phyloP scores from a whole-genome alignment of 345 rosid species.

The Ceriops decandra region DNA sequence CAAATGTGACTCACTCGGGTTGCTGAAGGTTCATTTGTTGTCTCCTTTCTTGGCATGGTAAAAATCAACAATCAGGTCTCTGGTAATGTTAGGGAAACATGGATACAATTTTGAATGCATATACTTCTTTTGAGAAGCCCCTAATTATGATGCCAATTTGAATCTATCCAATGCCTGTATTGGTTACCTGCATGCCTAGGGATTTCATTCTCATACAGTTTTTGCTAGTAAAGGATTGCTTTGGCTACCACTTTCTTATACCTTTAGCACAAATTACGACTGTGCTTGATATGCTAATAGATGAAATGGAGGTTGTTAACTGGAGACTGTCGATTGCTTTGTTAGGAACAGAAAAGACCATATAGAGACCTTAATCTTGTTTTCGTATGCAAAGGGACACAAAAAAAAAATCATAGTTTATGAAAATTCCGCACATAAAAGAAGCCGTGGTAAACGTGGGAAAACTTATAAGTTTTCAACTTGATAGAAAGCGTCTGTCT shows the following conservation, averaged over 20 bases:
- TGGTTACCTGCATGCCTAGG: too few relatives aligned
- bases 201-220: not conserved
- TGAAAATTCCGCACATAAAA: not conserved
- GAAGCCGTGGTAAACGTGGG: not conserved
- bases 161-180: not conserved
- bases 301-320: not conserved
- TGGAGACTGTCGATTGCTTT: not conserved
- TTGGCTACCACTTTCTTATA: not conserved
- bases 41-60: not conserved
- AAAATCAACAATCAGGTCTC: not conserved
- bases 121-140: not conserved
- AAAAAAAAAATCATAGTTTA: not conserved
- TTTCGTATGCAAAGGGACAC: not conserved
- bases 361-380: not conserved
- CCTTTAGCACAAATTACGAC: not conserved
- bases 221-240: not conserved
- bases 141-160: not conserved
- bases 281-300: not conserved
- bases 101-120: constrained; percentile 7
- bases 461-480: not conserved
- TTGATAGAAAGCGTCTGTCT: not conserved
- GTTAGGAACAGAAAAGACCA: not conserved
- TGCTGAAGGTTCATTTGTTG: not conserved
- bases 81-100: constrained; percentile 2
- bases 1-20: not conserved